Evolutionary conservation across 2,329 filamentous ascomycete species (phyloP).

Genomic region (Paecilomyces sp.): DNA sequence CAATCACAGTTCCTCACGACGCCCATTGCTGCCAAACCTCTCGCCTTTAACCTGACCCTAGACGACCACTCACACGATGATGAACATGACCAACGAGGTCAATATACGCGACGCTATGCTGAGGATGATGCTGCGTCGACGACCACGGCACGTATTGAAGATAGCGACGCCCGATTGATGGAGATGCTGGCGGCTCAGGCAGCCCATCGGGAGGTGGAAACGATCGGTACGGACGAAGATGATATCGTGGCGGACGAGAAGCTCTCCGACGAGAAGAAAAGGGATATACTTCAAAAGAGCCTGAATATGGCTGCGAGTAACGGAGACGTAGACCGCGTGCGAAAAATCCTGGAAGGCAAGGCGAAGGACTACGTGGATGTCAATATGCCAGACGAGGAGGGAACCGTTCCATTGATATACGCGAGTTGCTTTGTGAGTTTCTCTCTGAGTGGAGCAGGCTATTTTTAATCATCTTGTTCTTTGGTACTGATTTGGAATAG

Average conservation of each 20-base stretch:
- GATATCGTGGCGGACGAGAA: constrained; percentile 68
- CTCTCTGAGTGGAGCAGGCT: neutral
- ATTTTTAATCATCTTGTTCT: neutral
- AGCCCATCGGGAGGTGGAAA: constrained; percentile 65
- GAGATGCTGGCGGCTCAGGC: constrained; percentile 95
- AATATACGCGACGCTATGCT: constrained; percentile 21
- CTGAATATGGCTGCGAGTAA: constrained; percentile 96
- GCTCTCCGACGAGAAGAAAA: constrained; percentile 70
- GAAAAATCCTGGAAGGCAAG: constrained; percentile 65
- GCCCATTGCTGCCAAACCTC: constrained; percentile 73
- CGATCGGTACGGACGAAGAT: constrained; percentile 70
- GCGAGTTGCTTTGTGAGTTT: constrained; percentile 85
- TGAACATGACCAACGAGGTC: constrained; percentile 31
- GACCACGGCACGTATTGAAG: constrained; percentile 49
- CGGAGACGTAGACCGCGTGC: constrained; percentile 77
- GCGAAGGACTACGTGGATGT: constrained; percentile 73
- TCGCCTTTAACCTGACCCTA: constrained; percentile 78
- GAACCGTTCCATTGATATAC: constrained; percentile 93
- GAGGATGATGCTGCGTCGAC: constrained; percentile 15
- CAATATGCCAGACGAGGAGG: constrained; percentile 84
- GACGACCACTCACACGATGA: constrained; percentile 71
- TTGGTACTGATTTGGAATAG: constrained; percentile 34
- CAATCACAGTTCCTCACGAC: constrained; percentile 93
- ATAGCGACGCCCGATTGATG: constrained; percentile 83
- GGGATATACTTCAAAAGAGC: constrained; percentile 71